These are phyloP conservation scores for Rhizophagus sp. DNA, from an alignment of 192 early-diverging fungal species.

Conservation along the genomic window DNA sequence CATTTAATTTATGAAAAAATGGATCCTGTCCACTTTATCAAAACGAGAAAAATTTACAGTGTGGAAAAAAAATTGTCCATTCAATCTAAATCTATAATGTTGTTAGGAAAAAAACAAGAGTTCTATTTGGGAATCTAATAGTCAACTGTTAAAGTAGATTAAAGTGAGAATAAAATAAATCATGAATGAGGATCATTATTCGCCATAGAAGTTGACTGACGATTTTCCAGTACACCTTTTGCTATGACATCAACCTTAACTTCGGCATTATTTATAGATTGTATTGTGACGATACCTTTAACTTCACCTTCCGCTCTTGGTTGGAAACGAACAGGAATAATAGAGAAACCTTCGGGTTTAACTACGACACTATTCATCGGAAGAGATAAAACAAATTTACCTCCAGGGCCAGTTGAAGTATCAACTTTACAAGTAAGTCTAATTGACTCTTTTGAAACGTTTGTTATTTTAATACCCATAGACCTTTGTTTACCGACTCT, in stretches of 20 bases:
- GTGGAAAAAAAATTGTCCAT: too few relatives aligned
- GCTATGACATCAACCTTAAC: slow-evolving; percentile 14
- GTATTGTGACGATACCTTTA: slow-evolving; percentile 15
- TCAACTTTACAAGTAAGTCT: slow-evolving; percentile 20
- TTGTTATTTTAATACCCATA: slow-evolving; percentile 18
- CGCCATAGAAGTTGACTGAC: not conserved
- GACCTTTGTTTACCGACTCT: slow-evolving; percentile 15
- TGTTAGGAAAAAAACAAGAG: too few relatives aligned
- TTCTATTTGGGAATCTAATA: too few relatives aligned
- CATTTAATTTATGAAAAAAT: too few relatives aligned
- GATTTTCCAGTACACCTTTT: slow-evolving; percentile 6
- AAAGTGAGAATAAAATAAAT: too few relatives aligned
- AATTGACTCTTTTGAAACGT: slow-evolving; percentile 2
- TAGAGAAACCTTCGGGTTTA: slow-evolving; percentile 4
- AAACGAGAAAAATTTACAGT: too few relatives aligned
- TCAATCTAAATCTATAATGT: too few relatives aligned
- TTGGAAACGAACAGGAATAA: slow-evolving; percentile 17
- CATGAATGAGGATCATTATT: too few relatives aligned
- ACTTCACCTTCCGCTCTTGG: slow-evolving; percentile 15
- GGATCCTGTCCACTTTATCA: too few relatives aligned
- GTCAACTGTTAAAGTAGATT: too few relatives aligned
- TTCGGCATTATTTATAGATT: not conserved
- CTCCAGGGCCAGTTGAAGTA: slow-evolving; percentile 10
- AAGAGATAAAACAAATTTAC: slow-evolving; percentile 15
- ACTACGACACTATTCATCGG: slow-evolving; percentile 17